A percentile compares a stretch with the other conserved stretches of the same genome.
These are phyloP conservation scores for Lecanicillium sp. DNA, from an alignment of 2,329 filamentous ascomycete genomes.

Conservation along the genomic window DNA sequence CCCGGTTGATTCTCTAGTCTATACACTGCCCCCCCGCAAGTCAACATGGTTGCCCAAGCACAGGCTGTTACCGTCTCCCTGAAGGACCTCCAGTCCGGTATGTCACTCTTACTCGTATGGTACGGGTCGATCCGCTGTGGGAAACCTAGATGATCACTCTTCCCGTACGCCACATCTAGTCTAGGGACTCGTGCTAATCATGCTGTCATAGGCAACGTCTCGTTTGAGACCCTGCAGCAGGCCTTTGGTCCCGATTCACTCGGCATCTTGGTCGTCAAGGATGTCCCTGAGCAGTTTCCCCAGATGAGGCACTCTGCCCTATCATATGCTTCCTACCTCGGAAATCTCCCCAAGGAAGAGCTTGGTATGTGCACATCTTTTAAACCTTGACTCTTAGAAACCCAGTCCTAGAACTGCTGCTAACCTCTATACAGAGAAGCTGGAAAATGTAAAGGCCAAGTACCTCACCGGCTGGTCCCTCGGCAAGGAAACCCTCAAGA, in stretches of 20 bases:
- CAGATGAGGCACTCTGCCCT: conserved; percentile 66
- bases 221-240: conserved; percentile 60
- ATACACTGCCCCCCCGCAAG: neutral
- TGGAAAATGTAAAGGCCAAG: conserved; percentile 53
- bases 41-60: conserved; percentile 38
- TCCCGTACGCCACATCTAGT: neutral
- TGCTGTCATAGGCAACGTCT: conserved; percentile 47
- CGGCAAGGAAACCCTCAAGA: conserved; percentile 73
- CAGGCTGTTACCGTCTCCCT: conserved; percentile 55
- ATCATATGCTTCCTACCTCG: conserved; percentile 83
- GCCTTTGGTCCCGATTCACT: conserved; percentile 88
- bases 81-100: conserved; percentile 52
- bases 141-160: neutral
- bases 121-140: too few relatives aligned
- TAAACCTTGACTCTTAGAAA: too few relatives aligned
- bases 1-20: neutral
- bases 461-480: conserved; percentile 71
- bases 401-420: too few relatives aligned
- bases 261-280: conserved; percentile 88
- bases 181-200: neutral
- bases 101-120: conserved; percentile 14
- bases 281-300: conserved; percentile 65
- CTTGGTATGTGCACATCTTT: conserved; percentile 46
- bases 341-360: conserved; percentile 64
- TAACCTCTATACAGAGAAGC: conserved; percentile 44